Base-by-base conservation (phyloP, 1,139 yeast species). In the Debaryomyces psychrophilus region DNA sequence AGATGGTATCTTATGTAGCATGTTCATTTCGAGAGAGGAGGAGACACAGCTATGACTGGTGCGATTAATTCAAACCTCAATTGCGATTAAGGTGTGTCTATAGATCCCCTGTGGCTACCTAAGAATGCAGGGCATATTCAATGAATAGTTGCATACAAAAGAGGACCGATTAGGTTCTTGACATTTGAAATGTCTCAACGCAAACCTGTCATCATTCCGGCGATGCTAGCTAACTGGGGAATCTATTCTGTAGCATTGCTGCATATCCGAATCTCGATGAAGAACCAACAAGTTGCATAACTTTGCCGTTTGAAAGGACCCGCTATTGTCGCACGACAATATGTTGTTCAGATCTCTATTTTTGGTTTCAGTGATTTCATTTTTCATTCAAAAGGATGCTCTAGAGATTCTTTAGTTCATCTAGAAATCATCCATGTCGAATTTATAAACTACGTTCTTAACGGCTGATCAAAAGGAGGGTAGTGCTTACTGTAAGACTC, bases 321-420 rank as follows among this genome's bases (percentile, higher is more conserved):
- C 14, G n/a, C 9, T 14, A 29, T 27, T 15, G 11, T 4, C 28
- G 20, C 31, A 17, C 12, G 31, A 26, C 18, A 27, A 28, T 25
- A 5, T 1, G 20, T 7, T 36, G 11, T 26, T 37, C 27, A 25
- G 17, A 18, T 11, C 7, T 29, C 25, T 20, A 28, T 38, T 38
- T 45, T 46, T 43, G 31, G 29, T 48, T 48, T 48, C 20, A 41
- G 37, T 46, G 51, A 37, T 48, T 48, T 48, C 45, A 37, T 37
- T 48, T 48, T 41, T 29, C 12, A 31, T 15, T 11, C 4, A 43
- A 43, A 39, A 43, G 15, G 34, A 28, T 9, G 18, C 5, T 11
- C 22, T 14, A 14, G 27, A n/a, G 23, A 15, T 25, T 35, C 18
- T 8, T 14, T 35, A 23, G 37, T 22, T 18, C 6, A 8, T 17